Evolutionary conservation across 1,284 basidiomycete species (phyloP), one percentile per base, ranked within the genome.

Genomic region (Ganoderma lucidum): DNA sequence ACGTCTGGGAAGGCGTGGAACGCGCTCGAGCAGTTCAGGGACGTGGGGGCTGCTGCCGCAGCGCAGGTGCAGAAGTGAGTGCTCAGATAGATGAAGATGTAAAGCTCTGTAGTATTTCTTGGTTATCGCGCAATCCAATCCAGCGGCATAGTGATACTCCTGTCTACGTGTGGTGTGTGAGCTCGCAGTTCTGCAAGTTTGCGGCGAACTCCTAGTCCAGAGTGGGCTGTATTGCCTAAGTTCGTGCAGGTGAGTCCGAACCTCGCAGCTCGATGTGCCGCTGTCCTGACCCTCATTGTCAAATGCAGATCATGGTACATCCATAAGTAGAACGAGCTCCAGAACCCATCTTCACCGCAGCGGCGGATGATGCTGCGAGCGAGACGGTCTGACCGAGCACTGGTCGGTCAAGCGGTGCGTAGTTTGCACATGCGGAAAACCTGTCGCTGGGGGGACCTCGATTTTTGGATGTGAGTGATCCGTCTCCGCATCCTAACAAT

Each of bases 1-100:
- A 82, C 82, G 41, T 89, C 88, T 35, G 95, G 96, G 1, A 87
- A 84, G 42, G 96, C 96, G 12, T 92, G 90, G 88, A 81, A 85
- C 67, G 95, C 95, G 5, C 83, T 97, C 61, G 81, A 86, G 66
- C 79, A 77, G 53, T 91, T 91, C 78, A 82, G 84, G 19, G 73
- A 77, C 53, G 76, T 71, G 19, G 78, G 78, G 28, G 65, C 71
- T 15, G 74, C 68, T 14, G 74, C 75, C 1, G 70, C 69, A 6
- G 42, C 69, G 48, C 56, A 66, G 67, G 66, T 51, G 35, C 63
- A 70, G 61, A 62, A 66, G 53, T 60, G 32, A 63, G 59, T 61
- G 59, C 56, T 61, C 59, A 41, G 44, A 30, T 12, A 35, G 53
- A 17, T 14, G 53, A 30, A 61, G 59, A 44, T 42, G 0, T 42